Evolutionary conservation across 305 asterid genomes (phyloP).

Genomic region (Nicotiana rustica): DNA sequence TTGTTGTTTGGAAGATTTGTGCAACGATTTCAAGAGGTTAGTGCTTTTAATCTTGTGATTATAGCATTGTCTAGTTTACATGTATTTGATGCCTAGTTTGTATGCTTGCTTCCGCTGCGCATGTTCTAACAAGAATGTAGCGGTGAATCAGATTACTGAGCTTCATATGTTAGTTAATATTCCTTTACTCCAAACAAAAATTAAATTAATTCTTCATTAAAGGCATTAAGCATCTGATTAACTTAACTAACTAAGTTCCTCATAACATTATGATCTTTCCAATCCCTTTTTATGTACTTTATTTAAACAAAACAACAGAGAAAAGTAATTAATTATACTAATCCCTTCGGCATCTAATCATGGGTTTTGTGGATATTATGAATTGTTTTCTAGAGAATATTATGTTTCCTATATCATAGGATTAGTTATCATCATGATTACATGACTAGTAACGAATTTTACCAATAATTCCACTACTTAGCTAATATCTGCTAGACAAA

Average conservation of each 20-base stretch:
- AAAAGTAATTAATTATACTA: neutral
- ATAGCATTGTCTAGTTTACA: too few species aligned
- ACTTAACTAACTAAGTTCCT: neutral
- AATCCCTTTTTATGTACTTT: neutral
- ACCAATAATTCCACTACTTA: neutral
- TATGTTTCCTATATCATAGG: neutral
- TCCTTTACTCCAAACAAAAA: neutral
- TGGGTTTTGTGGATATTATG: neutral
- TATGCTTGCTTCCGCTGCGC: too few species aligned
- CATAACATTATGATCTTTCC: neutral
- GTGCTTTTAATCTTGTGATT: too few species aligned
- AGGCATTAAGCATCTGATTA: neutral
- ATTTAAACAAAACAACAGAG: neutral
- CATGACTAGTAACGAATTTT: neutral
- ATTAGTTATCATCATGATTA: neutral
- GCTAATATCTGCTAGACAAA: neutral
- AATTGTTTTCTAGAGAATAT: neutral
- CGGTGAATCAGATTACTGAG: neutral
- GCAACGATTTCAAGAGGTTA: too few species aligned
- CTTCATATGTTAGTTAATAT: conserved; percentile 10
- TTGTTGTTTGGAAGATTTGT: too few species aligned
- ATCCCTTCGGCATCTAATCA: conserved; percentile 26
- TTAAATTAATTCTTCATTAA: neutral
- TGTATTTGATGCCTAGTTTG: too few species aligned
- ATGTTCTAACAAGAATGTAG: neutral